Evolutionary conservation across 164 flowering plant genomes (phyloP), one percentile per base, ranked within the genome.

Genomic region (Vitis labrusca): DNA sequence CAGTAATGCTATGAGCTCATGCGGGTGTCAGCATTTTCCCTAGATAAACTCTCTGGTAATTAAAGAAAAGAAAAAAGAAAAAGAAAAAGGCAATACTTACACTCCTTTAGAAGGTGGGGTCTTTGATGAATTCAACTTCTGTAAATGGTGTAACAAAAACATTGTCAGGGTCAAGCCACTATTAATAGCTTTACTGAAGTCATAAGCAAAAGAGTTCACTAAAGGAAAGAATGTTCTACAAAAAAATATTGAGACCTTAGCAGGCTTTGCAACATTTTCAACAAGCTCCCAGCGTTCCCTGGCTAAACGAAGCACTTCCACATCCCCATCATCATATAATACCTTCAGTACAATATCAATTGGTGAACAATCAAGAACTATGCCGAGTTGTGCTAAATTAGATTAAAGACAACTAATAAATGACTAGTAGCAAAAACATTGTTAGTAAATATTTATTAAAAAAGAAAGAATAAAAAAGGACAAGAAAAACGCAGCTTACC

Each of bases 251-350:
- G 50, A 68, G 19, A 91, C 97, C 89, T 91, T 84, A 67, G 61
- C 61, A 59, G 86, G 64, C 67, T 79, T 81, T 53, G 52, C 75
- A 69, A 53, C 86, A 19, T 68, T 71, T 70, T 83, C 80, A 66
- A 89, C 60, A 17, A 86, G 83, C 76, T 93, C 97, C 99, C 99
- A 95, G 29, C 86, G 83, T 80, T 95, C 98, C 84, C 83, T 88
- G 2, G 83, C 89, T 52, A 95, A 76, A 59, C 73, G 71, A 37
- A 95, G 98, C 49, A 85, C 89, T 83, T 95, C 99, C 56, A 87
- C 84, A 72, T 95, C 99, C 77, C 97, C 98, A 85, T 95, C 98
- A 58, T 91, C 92, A 72, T 95, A 95, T 53, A 85, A 53, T 65
- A 94, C 77, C 99, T 94, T 70, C 56, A 60, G 32, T 10, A 65